A percentile compares a stretch with the other conserved stretches of the same genome.
These are phyloP conservation scores for Pyrenochaeta sp. DNA, from an alignment of 2,329 filamentous ascomycete species.

Conservation along the genomic window DNA sequence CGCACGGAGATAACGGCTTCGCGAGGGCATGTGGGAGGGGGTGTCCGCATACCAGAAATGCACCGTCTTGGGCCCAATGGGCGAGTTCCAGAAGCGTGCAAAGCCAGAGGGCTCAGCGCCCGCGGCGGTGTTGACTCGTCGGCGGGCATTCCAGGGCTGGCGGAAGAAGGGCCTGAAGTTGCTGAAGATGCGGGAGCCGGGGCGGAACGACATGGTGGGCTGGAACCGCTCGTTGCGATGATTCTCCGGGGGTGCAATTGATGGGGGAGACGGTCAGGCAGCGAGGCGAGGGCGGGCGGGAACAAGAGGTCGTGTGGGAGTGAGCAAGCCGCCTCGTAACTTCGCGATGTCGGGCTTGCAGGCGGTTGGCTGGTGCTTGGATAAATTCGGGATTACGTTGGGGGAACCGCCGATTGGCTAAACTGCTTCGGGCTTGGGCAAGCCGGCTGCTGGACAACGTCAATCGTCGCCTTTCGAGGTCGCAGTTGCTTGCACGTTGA, in stretches of 20 bases:
- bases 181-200: conserved; percentile 65
- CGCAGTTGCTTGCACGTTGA: no score
- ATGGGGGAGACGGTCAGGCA: conserved; percentile 55
- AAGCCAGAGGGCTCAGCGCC: conserved; percentile 60
- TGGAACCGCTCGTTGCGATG: no score
- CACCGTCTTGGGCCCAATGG: conserved; percentile 73
- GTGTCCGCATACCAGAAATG: conserved; percentile 82
- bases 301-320: conserved; percentile 15
- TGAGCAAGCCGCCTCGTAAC: no score
- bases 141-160: conserved; percentile 62
- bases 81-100: conserved; percentile 70
- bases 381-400: conserved; percentile 35
- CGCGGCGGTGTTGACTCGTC: conserved; percentile 74
- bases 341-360: conserved; percentile 26
- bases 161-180: conserved; percentile 61
- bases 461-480: no score
- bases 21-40: no score
- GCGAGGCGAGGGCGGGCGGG: no score
- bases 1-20: no score
- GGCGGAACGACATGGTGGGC: conserved; percentile 63
- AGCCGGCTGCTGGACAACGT: conserved; percentile 23
- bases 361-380: conserved; percentile 10
- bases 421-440: conserved; percentile 7
- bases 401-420: conserved; percentile 31
- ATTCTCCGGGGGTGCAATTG: conserved; percentile 11